Evolutionary conservation across 2,329 filamentous ascomycete species (phyloP), one percentile per base, ranked within the genome.

Genomic region (Colletotrichum musae): DNA sequence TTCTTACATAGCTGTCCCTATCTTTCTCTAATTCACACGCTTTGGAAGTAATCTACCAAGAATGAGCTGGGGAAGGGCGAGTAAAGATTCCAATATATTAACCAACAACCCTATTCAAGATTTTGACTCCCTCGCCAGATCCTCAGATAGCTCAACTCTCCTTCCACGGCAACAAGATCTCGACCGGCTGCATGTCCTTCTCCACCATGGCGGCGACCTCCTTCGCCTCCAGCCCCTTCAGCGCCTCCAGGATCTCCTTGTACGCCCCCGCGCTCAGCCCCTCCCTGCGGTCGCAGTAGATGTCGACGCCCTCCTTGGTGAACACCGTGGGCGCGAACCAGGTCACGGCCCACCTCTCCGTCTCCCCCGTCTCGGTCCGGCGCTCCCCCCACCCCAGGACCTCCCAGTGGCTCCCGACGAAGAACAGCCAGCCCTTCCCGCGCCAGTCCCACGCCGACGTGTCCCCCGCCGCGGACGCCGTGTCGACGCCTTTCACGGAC

Each of bases 321-420:
- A 97, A 97, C 52, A 95, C 73, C 26, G 93, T 97, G 75, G 93
- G 91, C 71, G 91, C 91, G 79, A 97, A 97, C 86, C 92, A 95
- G 5, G 93, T 97, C 15, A 97, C 93, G 1, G 88, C 89, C 93
- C 93, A 97, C 73, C 86, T 85, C 79, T 89, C 87, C 56, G 74
- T 77, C 9, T 75, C 77, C 1, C 80, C 80, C 1, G 80, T 80
- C 39, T 78, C 83, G 24, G 80, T 73, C 41, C 76, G 74, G 24
- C 79, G 77, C 76, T 91, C 87, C 5, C 93, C 93, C 85, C 89
- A 95, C 3, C 92, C 93, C 18, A 97, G 80, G 2, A 96, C 82
- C 84, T 97, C 93, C 94, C 94, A 97, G 76, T 94, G 90, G 53
- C 88, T 91, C 16, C 85, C 87, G 28, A 93, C 92, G 73, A 95